Evolutionary conservation across 2,329 filamentous ascomycete species (phyloP), one percentile per base, ranked within the genome.

Genomic region (Phialocephala sp.): DNA sequence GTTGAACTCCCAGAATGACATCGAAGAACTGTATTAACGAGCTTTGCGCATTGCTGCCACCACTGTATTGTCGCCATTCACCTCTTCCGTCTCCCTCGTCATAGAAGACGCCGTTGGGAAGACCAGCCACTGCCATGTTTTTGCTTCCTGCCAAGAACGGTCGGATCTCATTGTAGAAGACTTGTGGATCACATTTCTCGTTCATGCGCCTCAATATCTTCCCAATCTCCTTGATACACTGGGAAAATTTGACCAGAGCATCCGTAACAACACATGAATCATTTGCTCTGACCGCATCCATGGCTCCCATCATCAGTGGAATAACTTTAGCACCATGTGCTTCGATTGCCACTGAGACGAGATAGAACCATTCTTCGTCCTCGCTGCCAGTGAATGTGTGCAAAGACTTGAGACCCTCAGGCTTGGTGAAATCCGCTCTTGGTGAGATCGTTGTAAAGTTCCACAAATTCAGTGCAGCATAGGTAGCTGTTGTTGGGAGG

Each of bases 21-120:
- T 98, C 94, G 77, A 97, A 93, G 80, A 97, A 95, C 74, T 97
- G 93, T 66, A 98, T 93, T 50, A 97, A 82, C 0, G 92, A 96
- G 77, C 91, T 94, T 78, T 98, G 94, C 0, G 94, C 94, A 74
- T 97, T 97, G 77, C 92, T 96, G 4, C 94, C 94, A 20, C 94
- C 94, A n/a, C 91, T 87, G 65, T 91, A 90, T 71, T 94, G 89
- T 20, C 89, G 84, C 84, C 93, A 97, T 41, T 85, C 80, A 0
- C 88, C 86, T 15, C 82, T 81, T 1, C 88, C 89, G 2, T 87
- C 82, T 0, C 89, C 91, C 64, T 91, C 86, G 71, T 97, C 92
- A 75, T 97, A 97, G 62, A 94, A 87, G 6, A 98, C 88, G 0
- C 94, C 94, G 14, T 87, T 85, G 0, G 94, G 92, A 1, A 97